Conservation (phyloP, 2,329 filamentous ascomycete species). For the Calonectria multiphialidica region DNA sequence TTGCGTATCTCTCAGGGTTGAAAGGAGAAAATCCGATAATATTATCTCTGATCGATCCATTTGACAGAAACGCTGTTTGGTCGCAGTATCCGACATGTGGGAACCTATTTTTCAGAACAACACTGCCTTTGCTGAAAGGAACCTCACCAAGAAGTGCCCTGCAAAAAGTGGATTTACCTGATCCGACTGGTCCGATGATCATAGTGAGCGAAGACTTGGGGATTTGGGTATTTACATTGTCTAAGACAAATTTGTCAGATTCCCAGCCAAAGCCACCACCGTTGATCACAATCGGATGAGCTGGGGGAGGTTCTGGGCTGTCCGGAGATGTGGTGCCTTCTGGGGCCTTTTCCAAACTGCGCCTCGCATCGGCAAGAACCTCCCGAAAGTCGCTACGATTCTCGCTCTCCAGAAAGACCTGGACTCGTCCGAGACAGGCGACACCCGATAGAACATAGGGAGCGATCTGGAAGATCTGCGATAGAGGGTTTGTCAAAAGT, state of each 20-base stretch:
- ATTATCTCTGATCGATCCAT: constrained; percentile 11
- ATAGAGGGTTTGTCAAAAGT: constrained; percentile 46
- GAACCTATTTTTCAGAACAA: neutral
- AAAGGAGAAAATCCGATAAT: neutral
- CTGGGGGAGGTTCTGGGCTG: too few relatives aligned
- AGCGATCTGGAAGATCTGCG: constrained; percentile 43
- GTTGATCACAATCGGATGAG: neutral
- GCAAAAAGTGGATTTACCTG: constrained; percentile 49
- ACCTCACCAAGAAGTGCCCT: constrained; percentile 47
- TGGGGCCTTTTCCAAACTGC: neutral
- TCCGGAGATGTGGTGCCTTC: too few relatives aligned
- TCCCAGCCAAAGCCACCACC: constrained; percentile 23
- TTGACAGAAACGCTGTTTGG: constrained; percentile 9
- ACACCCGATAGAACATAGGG: constrained; percentile 44
- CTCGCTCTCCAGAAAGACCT: constrained; percentile 47
- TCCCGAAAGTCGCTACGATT: constrained; percentile 28
- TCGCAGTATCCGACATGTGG: constrained; percentile 15
- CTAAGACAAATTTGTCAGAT: neutral
- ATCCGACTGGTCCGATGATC: constrained; percentile 48
- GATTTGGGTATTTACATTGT: constrained; percentile 3
- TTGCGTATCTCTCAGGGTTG: neutral
- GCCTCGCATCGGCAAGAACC: neutral
- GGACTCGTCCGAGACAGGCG: constrained; percentile 48
- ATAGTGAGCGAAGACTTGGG: constrained; percentile 35
- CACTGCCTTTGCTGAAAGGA: constrained; percentile 17